Percentiles rank a stretch among this genome's conserved stretches.
Evolutionary conservation across 257 asterid species (phyloP).

Genomic region (Solanum phureja): DNA sequence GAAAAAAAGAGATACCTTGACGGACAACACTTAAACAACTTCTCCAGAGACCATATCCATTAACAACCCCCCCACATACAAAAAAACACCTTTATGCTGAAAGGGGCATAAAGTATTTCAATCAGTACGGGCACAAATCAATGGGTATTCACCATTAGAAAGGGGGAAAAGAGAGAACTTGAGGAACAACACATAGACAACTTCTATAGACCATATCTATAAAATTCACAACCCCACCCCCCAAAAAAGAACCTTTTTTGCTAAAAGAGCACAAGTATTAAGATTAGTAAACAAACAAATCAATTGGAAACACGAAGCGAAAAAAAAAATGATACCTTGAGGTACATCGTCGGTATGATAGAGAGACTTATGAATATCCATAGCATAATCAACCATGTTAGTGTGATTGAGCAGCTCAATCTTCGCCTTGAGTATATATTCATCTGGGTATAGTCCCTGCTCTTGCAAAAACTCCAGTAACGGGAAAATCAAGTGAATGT

Average conservation of each 20-base stretch:
- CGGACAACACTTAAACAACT: not conserved
- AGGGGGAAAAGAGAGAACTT: not conserved
- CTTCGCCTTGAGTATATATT: conserved; percentile 71
- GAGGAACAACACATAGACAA: not conserved
- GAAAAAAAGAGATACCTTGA: not conserved
- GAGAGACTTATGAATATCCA: conserved; percentile 91
- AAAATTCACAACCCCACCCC: not conserved
- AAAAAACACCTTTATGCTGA: not conserved
- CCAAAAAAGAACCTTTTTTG: not conserved
- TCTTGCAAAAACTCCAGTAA: conserved; percentile 86
- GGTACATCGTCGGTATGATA: conserved; percentile 92
- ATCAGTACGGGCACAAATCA: not conserved
- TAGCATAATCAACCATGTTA: conserved; percentile 94
- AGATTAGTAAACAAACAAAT: not conserved
- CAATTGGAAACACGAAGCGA: not conserved
- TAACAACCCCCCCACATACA: not conserved
- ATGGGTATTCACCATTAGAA: not conserved
- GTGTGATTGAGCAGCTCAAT: conserved; percentile 76
- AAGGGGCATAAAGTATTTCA: not conserved
- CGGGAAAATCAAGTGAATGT: conserved; percentile 86
- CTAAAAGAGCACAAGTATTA: not conserved
- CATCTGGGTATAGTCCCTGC: conserved; percentile 54
- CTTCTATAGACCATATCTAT: not conserved
- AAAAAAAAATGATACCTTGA: conserved; percentile 30
- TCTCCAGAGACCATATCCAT: not conserved